phyloP scores from a whole-genome alignment of 257 asterid species.

The Anisodus tanguticus region DNA sequence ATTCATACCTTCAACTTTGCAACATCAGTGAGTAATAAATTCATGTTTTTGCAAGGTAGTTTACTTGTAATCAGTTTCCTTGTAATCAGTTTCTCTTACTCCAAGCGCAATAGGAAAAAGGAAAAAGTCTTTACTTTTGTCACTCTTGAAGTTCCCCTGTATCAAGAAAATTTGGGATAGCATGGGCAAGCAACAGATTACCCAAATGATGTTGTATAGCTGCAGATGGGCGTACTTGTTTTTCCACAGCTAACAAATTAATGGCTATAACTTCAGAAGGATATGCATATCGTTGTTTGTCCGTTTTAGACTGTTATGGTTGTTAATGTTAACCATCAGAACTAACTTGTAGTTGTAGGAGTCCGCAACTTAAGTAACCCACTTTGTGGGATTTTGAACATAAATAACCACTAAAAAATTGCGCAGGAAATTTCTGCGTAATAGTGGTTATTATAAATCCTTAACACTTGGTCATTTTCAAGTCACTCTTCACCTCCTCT shows the following conservation, averaged over 20 bases:
- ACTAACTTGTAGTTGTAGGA: background rate
- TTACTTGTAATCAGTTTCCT: conserved; percentile 25
- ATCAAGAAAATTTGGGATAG: conserved; percentile 21
- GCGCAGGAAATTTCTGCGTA: no score
- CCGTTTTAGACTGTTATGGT: background rate
- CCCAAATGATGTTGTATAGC: conserved; percentile 15
- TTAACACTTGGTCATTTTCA: no score
- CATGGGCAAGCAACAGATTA: background rate
- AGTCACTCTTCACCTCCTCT: no score
- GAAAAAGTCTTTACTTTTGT: background rate
- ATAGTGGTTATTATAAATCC: no score
- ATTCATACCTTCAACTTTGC: conserved; percentile 69
- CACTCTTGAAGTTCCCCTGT: background rate
- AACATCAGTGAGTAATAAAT: conserved; percentile 45
- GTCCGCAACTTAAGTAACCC: no score
- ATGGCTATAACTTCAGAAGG: conserved; percentile 19
- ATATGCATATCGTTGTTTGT: background rate
- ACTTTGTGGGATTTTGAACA: no score
- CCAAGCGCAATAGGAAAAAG: background rate
- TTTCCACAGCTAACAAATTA: background rate
- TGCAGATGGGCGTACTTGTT: conserved; percentile 11
- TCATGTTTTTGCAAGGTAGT: background rate
- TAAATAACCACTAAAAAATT: no score
- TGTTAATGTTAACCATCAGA: background rate
- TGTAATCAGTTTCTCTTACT: background rate